Evolutionary conservation across 495 filamentous ascomycete species (phyloP).

Genomic region (Terfezia claveryi): DNA sequence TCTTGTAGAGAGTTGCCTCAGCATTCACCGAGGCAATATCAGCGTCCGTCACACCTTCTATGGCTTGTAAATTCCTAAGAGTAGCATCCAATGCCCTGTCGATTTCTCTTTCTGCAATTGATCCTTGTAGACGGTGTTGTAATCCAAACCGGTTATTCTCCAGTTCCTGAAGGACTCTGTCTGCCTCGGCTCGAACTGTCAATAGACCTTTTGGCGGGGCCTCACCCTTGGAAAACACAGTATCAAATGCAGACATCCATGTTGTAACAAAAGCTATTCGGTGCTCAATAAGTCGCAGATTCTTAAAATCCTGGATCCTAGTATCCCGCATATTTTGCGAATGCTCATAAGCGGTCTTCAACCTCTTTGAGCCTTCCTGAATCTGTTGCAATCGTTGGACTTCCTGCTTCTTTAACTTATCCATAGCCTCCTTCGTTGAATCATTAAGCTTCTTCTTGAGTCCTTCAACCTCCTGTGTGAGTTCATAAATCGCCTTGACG

Average conservation of each 20-base stretch:
- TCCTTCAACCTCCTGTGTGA: conserved; percentile 32
- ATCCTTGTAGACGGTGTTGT: conserved; percentile 56
- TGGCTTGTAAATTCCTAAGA: conserved; percentile 48
- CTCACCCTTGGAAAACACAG: conserved; percentile 47
- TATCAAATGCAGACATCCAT: conserved; percentile 86
- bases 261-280: conserved; percentile 62
- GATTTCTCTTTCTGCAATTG: conserved; percentile 65
- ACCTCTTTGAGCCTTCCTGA: conserved; percentile 59
- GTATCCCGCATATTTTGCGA: conserved; percentile 59
- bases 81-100: conserved; percentile 76
- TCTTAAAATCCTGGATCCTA: conserved; percentile 57
- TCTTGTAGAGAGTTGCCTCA: conserved; percentile 67
- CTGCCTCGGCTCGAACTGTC: conserved; percentile 67
- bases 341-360: conserved; percentile 69
- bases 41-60: conserved; percentile 44
- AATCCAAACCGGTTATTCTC: conserved; percentile 76
- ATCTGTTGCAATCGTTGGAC: conserved; percentile 60
- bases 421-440: conserved; percentile 62
- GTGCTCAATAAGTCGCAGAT: conserved; percentile 59
- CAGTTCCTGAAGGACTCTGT: conserved; percentile 68
- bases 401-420: conserved; percentile 69
- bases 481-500: conserved; percentile 18
- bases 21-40: conserved; percentile 51
- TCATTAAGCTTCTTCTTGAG: conserved; percentile 82
- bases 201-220: conserved; percentile 40